These are phyloP conservation scores for Pseudocohnilembus persalinus DNA, from an alignment of 169 alveolate genomes.

Conservation along the genomic window DNA sequence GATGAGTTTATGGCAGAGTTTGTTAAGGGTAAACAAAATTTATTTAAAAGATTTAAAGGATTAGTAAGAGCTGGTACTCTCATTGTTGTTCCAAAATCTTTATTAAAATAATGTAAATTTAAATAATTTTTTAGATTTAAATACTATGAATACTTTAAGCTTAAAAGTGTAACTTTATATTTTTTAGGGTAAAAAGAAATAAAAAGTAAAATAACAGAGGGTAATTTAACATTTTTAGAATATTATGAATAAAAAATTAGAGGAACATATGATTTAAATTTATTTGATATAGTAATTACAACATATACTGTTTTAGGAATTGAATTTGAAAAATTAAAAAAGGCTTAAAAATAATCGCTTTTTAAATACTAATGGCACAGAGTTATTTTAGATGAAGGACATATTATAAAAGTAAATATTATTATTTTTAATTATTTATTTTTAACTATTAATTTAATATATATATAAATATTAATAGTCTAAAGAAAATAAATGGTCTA, in stretches of 20 bases:
- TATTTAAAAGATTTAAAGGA: no score
- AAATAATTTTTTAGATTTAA: no score
- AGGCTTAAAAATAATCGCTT: constrained; percentile 16
- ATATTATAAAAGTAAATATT: constrained; percentile 70
- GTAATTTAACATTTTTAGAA: constrained; percentile 54
- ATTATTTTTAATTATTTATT: no score
- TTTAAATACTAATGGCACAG: constrained; percentile 82
- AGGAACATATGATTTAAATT: constrained; percentile 36
- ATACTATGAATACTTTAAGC: no score
- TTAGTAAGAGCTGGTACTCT: constrained; percentile 71
- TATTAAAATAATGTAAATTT: constrained; percentile 73
- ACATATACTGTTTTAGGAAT: constrained; percentile 77
- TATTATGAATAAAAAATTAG: constrained; percentile 36
- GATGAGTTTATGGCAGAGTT: no score
- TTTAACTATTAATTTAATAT: no score
- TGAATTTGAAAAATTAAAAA: constrained; percentile 57
- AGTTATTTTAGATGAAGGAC: constrained; percentile 95
- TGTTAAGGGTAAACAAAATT: no score
- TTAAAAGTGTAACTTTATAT: no score
- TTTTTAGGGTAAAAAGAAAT: constrained; percentile 78
- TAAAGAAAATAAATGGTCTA: constrained; percentile 89
- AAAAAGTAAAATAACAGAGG: constrained; percentile 58
- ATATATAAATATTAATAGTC: constrained; percentile 63
- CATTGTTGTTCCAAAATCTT: constrained; percentile 79
- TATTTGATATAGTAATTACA: constrained; percentile 76